Base-by-base conservation (phyloP, 805 yeast species). In the Lipomyces sp. region DNA sequence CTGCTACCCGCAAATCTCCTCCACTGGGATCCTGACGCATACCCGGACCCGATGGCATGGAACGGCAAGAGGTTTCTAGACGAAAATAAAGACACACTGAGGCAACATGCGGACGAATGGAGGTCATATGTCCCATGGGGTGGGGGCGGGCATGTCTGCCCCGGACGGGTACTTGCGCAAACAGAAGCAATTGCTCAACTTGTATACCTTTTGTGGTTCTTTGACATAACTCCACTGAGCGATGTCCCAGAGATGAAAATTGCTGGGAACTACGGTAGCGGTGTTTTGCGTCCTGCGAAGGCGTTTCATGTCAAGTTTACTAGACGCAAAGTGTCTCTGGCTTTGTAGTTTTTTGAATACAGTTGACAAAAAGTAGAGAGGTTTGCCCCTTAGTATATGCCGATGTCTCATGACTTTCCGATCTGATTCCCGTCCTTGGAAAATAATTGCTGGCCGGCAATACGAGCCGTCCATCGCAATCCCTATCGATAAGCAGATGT, bases 11-110 rank as follows among this genome's bases (percentile, higher is more conserved):
- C 49, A 13, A 38, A 38, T 13, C 23, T 54, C 32, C n/a, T 51
- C 4, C 60, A 56, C 39, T 50, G 55, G 59, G 57, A 54, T 42
- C 33, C 33, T 1, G 43, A 43, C 11, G 45, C 51, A 1, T 56
- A 45, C 33, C 57, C 57, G 4, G 53, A 54, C 6, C 57, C 60
- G 2, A 44, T 43, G 48, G 33, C n/a, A n/a, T 56, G 50, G 53
- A 36, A 47, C 19, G 40, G 44, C 3, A 44, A 49, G 2, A 18
- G 60, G 10, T 56, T 56, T 26, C 16, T 51, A 26, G 41, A 40
- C 1, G 55, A 42, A 38, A 47, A 41, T 33, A 21, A 31, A 10
- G 54, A 45, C 1, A 38, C 26, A n/a, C 26, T 38, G 26, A 19
- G 31, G 11, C 18, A 5, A 37, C 47, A 50, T 16, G 49, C 16